Base-by-base conservation (phyloP, 306 rosid species). In the Cicer pinnatifidum region DNA sequence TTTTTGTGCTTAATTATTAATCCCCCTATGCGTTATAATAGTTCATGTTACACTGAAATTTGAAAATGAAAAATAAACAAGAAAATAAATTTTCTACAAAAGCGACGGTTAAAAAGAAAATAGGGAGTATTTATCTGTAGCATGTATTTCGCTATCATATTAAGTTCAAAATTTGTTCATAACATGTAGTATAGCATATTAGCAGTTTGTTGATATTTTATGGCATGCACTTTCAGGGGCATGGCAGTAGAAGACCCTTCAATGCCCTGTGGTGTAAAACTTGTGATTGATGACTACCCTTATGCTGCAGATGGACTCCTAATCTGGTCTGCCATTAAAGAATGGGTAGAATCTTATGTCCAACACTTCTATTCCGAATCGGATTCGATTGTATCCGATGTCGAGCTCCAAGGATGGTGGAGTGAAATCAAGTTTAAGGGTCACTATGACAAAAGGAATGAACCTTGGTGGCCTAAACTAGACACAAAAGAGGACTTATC, bases 381-480 rank as follows among this genome's bases (percentile, higher is more conserved):
- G 11, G 84, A 78, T 59, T 86, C 95, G 13, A 65, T 94, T 40
- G 66, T 78, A 8, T 85, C 93, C 11, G 97, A 89, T 77, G 58
- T 70, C 10, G 98, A 94, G 81, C 96, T 94, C 78, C 95, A 87
- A 83, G 80, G 88, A 13, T 94, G 98, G 98, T 94, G 97, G 97
- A 83, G 59, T 58, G 98, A 94, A 86, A 88, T 91, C 72, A 91
- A 88, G 88, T 66, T 56, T 37, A 88, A 89, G 82, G 98, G 98
- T 60, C 98, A 94, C 79, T 6, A 11, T 20, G 97, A 94, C 86
- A 94, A 91, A 80, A 82, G 84, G 71, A 59, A 94, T 1, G 91
- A 91, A 69, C 88, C 95, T 4, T 94, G 98, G 98, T 94, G 98
- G 98, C 97, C 98, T 23, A 85, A 85, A 79, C 95, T 94, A 3